Percentiles rank a stretch among this genome's conserved stretches.
phyloP scores from a whole-genome alignment of 108 stramenopile genomes.

The Aurantiochytrium sp. region DNA sequence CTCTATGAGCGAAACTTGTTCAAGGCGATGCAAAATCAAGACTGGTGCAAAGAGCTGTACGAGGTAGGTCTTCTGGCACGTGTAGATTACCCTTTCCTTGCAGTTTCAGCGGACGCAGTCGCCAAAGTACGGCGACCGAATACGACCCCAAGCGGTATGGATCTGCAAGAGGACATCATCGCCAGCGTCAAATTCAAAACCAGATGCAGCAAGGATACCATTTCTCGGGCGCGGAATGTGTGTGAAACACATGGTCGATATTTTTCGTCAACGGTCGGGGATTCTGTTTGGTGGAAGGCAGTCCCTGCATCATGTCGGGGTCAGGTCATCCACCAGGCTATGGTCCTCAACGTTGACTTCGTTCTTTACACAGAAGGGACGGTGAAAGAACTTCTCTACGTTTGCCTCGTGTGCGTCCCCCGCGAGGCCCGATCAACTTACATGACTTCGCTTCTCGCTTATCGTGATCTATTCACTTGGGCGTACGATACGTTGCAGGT shows the following conservation, averaged over 20 bases:
- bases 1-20: not conserved
- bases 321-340: not conserved
- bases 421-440: not conserved
- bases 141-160: not conserved
- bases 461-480: not conserved
- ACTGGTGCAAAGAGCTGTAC: not conserved
- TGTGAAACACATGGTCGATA: not conserved
- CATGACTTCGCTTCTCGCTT: not conserved
- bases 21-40: not conserved
- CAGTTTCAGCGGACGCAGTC: not conserved
- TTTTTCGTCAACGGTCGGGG: not conserved
- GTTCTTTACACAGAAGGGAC: not conserved
- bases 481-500: not conserved
- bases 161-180: not conserved
- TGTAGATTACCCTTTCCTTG: not conserved
- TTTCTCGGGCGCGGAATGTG: not conserved
- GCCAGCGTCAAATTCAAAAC: not conserved
- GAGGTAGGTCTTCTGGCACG: not conserved
- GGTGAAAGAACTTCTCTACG: not conserved
- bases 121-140: not conserved
- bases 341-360: not conserved
- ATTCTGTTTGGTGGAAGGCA: not conserved
- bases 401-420: not conserved
- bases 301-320: not conserved
- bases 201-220: not conserved